A percentile compares a stretch with the other conserved stretches of the same genome.
Evolutionary conservation across 176 grass and related monocot species (phyloP).

Genomic region (Metroxylon sagu): DNA sequence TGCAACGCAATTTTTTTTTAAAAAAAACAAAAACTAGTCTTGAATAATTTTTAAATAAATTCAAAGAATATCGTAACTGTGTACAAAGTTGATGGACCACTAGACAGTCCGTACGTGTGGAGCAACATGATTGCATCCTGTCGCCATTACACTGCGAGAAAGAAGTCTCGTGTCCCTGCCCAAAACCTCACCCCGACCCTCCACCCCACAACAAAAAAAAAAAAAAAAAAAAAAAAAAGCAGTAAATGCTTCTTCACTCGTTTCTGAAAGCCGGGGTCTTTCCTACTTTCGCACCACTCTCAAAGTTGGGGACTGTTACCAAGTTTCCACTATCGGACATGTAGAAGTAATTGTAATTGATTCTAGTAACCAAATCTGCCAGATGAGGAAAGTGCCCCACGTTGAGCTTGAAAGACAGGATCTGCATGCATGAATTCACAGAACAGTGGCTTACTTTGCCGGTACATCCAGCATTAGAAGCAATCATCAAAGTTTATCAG

Average conservation of each 20-base stretch:
- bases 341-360: conserved; percentile 93
- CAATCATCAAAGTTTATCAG: neutral
- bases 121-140: too few relatives aligned
- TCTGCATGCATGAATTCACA: conserved; percentile 29
- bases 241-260: conserved; percentile 2
- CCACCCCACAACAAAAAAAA: neutral
- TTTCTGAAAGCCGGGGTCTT: conserved; percentile 19
- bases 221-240: neutral
- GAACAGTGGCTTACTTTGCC: neutral
- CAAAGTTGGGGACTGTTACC: conserved; percentile 38
- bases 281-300: conserved; percentile 14
- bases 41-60: too few relatives aligned
- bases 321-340: conserved; percentile 78
- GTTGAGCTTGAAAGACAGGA: conserved; percentile 90
- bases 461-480: neutral
- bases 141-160: too few relatives aligned
- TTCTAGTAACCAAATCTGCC: conserved; percentile 82
- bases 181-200: too few relatives aligned
- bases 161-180: too few relatives aligned
- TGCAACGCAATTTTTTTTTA: too few relatives aligned
- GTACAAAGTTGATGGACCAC: too few relatives aligned
- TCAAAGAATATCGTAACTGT: too few relatives aligned
- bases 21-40: too few relatives aligned
- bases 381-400: conserved; percentile 94
- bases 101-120: too few relatives aligned